These are phyloP conservation scores for Vaccinium macrocarpon DNA, from an alignment of 148 eudicot genomes.

Conservation along the genomic window DNA sequence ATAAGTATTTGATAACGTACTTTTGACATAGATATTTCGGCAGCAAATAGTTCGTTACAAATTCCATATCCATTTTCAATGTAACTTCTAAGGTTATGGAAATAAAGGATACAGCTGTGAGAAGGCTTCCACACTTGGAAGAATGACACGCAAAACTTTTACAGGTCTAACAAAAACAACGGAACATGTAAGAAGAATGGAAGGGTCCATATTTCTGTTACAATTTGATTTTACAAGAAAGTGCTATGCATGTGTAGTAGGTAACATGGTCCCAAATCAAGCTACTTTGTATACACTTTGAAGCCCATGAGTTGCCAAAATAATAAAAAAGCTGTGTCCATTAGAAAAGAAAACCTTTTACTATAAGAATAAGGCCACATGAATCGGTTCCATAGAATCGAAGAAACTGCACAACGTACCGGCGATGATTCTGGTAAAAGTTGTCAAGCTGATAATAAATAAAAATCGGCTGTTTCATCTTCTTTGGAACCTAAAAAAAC, in stretches of 20 bases:
- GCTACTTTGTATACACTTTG: background rate
- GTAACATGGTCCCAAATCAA: background rate
- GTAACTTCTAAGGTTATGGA: background rate
- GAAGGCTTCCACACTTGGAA: background rate
- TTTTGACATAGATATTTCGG: background rate
- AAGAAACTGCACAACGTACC: conserved; percentile 30
- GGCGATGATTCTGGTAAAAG: conserved; percentile 69
- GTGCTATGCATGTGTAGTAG: background rate
- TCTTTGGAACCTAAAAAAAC: conserved; percentile 46
- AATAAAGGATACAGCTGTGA: background rate
- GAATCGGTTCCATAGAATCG: background rate
- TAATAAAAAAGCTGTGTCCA: background rate
- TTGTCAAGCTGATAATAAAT: conserved; percentile 63
- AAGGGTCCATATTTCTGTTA: background rate
- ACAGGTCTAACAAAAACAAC: background rate
- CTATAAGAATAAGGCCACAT: background rate
- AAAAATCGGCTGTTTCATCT: conserved; percentile 63
- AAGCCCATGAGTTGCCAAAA: background rate
- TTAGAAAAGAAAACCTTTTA: background rate
- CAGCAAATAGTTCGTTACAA: background rate
- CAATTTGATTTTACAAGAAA: background rate
- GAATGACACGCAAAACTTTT: background rate
- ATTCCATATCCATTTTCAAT: background rate
- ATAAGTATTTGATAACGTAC: background rate
- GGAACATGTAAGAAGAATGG: background rate